Conservation (phyloP, 2,329 filamentous ascomycete genomes). For the Beauveria varroae region DNA sequence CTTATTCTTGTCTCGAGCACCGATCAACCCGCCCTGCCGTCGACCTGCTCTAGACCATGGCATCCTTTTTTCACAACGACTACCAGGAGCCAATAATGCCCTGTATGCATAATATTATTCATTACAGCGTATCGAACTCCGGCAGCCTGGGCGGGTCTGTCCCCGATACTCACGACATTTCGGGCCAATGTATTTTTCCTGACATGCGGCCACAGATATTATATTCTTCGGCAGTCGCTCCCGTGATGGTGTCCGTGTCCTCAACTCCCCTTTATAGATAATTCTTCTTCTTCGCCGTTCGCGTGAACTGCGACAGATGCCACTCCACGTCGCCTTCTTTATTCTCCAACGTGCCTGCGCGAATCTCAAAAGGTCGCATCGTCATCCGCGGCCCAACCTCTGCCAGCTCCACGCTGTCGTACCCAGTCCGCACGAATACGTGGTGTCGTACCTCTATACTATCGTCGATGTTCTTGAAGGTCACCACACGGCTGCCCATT, state of each 20-base stretch:
- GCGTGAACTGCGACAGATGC: slow-evolving; percentile 91
- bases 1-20: neutral
- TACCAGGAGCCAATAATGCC: neutral
- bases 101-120: neutral
- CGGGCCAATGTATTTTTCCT: neutral
- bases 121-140: neutral
- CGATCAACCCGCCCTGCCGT: neutral
- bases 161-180: neutral
- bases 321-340: slow-evolving; percentile 95
- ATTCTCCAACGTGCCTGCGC: slow-evolving; percentile 84
- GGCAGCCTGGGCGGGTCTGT: neutral
- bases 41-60: neutral
- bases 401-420: slow-evolving; percentile 79
- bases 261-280: slow-evolving; percentile 56
- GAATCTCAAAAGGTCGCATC: slow-evolving; percentile 92
- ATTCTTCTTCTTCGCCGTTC: slow-evolving; percentile 91
- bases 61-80: neutral
- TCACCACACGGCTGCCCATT: slow-evolving; percentile 81
- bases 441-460: slow-evolving; percentile 76
- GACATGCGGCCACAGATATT: neutral
- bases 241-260: neutral
- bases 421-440: slow-evolving; percentile 89
- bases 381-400: slow-evolving; percentile 94
- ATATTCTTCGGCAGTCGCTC: neutral
- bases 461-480: slow-evolving; percentile 90